These are phyloP conservation scores for Pseudogymnoascus sp. DNA, from an alignment of 2,329 filamentous ascomycete genomes.

Conservation along the genomic window DNA sequence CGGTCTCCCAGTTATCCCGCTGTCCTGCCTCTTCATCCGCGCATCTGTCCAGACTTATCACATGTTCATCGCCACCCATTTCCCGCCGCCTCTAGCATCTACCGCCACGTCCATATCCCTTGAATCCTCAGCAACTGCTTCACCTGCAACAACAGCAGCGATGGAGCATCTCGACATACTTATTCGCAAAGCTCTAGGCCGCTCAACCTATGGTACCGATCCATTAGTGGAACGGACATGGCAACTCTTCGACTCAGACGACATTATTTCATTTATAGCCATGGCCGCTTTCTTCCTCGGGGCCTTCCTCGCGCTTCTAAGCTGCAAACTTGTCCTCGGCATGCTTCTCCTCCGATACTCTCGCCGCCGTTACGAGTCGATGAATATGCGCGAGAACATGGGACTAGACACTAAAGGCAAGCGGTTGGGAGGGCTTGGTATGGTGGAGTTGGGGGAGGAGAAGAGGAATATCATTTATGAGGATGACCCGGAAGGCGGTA, in stretches of 20 bases:
- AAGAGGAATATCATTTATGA: conserved; percentile 78
- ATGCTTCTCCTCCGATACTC: conserved; percentile 80
- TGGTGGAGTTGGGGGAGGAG: conserved; percentile 84
- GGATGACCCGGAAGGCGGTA: conserved; percentile 68
- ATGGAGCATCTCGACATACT: conserved; percentile 72
- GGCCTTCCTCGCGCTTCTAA: conserved; percentile 75
- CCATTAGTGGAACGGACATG: conserved; percentile 26
- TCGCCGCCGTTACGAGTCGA: conserved; percentile 68
- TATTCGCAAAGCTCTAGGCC: conserved; percentile 68
- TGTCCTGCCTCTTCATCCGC: conserved; percentile 91
- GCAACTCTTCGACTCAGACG: conserved; percentile 47
- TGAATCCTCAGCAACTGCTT: conserved; percentile 54
- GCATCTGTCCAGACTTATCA: conserved; percentile 94
- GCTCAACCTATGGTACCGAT: conserved; percentile 56
- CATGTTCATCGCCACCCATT: conserved; percentile 88
- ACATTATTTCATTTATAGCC: conserved; percentile 67
- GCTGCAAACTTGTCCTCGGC: conserved; percentile 77
- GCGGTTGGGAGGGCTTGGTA: conserved; percentile 72
- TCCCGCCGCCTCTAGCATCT: conserved; percentile 65
- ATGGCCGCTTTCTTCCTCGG: conserved; percentile 82
- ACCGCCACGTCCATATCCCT: conserved; percentile 58
- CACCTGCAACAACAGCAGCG: conserved; percentile 68
- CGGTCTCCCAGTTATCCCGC: conserved; percentile 81
- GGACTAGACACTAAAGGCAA: conserved; percentile 64
- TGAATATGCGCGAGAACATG: conserved; percentile 60